Evolutionary conservation across 139 green algal genomes (phyloP).

Genomic region (Yamagishiella unicocca): DNA sequence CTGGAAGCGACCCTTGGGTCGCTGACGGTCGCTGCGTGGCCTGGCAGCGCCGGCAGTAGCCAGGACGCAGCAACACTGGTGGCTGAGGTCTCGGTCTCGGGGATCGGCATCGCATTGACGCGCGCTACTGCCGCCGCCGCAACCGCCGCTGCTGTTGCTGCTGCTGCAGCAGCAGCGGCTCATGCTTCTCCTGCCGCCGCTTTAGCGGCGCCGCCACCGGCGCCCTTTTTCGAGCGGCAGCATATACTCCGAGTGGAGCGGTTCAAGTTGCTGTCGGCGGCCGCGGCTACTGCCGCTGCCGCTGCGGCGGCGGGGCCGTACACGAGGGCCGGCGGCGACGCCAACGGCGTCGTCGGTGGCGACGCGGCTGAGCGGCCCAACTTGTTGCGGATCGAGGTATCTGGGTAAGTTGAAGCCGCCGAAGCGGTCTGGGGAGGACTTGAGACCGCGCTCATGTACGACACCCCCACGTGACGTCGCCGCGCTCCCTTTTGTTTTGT

Average conservation of each 20-base stretch:
- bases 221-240: not conserved
- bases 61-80: too few relatives aligned
- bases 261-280: not conserved
- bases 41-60: not conserved
- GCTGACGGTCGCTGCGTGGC: not conserved
- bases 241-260: conserved; percentile 7
- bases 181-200: not conserved
- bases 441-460: too few relatives aligned
- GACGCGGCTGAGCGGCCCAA: not conserved
- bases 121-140: too few relatives aligned
- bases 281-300: too few relatives aligned
- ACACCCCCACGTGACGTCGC: not conserved
- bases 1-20: not conserved
- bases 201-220: not conserved
- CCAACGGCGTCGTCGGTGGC: not conserved
- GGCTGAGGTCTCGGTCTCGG: too few relatives aligned
- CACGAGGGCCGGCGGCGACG: not conserved
- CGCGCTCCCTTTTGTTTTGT: too few relatives aligned
- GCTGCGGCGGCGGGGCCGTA: not conserved
- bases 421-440: too few relatives aligned
- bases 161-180: too few relatives aligned
- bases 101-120: too few relatives aligned
- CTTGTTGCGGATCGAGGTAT: not conserved
- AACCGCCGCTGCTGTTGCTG: too few relatives aligned
- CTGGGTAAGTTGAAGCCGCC: not conserved